Percentiles rank a stretch among this genome's conserved stretches.
Conservation (phyloP, 148 eudicot species). For the Pouteria glomerata region DNA sequence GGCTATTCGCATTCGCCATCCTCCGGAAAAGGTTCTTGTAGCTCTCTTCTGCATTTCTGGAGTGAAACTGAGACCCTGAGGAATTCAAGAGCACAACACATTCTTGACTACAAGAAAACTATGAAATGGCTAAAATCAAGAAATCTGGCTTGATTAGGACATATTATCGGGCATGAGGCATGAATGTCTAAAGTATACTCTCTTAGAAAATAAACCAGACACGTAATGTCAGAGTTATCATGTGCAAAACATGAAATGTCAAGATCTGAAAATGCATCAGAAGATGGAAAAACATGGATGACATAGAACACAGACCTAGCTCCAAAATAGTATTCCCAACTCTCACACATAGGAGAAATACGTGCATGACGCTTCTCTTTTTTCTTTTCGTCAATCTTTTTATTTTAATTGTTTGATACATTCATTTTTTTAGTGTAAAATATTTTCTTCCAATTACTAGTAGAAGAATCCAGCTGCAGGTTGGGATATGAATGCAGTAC, state of each 20-base stretch:
- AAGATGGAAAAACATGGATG: not conserved
- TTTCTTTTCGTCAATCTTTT: not conserved
- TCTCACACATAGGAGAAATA: not conserved
- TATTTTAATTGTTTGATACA: not conserved
- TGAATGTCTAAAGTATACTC: not conserved
- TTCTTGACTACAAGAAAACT: no score
- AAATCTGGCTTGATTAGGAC: not conserved
- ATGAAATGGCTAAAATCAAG: not conserved
- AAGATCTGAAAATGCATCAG: not conserved
- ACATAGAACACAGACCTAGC: not conserved
- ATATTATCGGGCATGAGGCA: not conserved
- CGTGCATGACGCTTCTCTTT: not conserved
- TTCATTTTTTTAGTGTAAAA: not conserved
- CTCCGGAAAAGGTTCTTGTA: slow-evolving; percentile 95
- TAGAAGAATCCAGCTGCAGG: slow-evolving; percentile 1
- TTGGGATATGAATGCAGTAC: not conserved
- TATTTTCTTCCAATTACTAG: not conserved
- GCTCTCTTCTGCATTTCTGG: slow-evolving; percentile 89
- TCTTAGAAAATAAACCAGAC: not conserved
- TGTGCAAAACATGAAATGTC: no score
- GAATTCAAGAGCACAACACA: not conserved
- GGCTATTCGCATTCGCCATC: slow-evolving; percentile 99
- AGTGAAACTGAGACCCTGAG: slow-evolving; percentile 95
- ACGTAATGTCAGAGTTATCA: no score
- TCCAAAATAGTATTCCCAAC: not conserved